These are phyloP conservation scores for Fusarium duplospermum DNA, from an alignment of 2,329 filamentous ascomycete genomes.

Conservation along the genomic window DNA sequence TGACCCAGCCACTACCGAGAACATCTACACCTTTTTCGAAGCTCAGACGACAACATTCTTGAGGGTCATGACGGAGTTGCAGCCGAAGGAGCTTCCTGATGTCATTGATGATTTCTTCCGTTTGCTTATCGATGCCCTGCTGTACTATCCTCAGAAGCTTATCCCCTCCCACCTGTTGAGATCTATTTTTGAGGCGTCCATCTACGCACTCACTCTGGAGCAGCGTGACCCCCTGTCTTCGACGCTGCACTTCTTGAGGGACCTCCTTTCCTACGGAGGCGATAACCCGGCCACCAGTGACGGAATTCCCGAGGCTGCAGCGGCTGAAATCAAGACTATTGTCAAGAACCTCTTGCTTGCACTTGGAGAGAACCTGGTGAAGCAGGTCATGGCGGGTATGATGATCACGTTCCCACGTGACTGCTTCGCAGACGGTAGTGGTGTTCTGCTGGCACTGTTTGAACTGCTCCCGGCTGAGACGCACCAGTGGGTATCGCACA, in stretches of 20 bases:
- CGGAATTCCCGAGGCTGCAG: conserved; percentile 67
- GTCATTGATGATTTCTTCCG: conserved; percentile 98
- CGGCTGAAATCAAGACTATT: conserved; percentile 75
- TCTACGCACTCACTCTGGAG: conserved; percentile 87
- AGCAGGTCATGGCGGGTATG: conserved; percentile 94
- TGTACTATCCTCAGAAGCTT: conserved; percentile 90
- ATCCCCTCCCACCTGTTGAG: conserved; percentile 82
- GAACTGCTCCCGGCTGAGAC: conserved; percentile 86
- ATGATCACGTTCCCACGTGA: conserved; percentile 99
- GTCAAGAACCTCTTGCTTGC: conserved; percentile 78
- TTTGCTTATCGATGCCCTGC: conserved; percentile 87
- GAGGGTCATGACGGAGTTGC: conserved; percentile 86
- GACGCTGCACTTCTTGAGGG: conserved; percentile 91
- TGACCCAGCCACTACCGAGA: conserved; percentile 81
- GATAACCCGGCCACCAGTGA: conserved; percentile 75
- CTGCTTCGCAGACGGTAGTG: conserved; percentile 94
- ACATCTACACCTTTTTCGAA: conserved; percentile 95
- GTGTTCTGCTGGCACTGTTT: conserved; percentile 90
- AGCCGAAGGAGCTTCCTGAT: conserved; percentile 77
- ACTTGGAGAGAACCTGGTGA: conserved; percentile 83
- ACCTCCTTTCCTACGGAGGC: conserved; percentile 89
- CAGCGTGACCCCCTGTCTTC: conserved; percentile 92
- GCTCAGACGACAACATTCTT: conserved; percentile 92
- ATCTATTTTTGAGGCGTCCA: conserved; percentile 87
- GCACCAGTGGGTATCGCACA: conserved; percentile 83